These are phyloP conservation scores for Rugosomyces carneus DNA, from an alignment of 1,284 basidiomycete genomes.

Conservation along the genomic window DNA sequence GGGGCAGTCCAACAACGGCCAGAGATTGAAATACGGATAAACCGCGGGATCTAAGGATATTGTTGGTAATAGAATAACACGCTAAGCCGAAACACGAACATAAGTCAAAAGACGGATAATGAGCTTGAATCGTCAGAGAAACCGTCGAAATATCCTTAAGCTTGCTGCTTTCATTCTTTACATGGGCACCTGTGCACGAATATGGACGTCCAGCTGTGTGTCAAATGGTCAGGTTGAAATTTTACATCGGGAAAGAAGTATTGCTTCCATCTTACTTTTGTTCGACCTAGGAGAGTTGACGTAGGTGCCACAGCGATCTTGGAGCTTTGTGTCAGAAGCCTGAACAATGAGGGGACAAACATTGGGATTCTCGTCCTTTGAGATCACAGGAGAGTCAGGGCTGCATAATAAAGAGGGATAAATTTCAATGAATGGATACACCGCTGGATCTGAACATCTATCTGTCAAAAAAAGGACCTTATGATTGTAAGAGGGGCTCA, in stretches of 20 bases:
- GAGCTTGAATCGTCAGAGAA: slow-evolving; percentile 4
- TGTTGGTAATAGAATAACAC: background rate
- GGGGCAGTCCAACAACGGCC: slow-evolving; percentile 9
- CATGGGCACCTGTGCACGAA: slow-evolving; percentile 21
- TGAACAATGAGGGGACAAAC: slow-evolving; percentile 5
- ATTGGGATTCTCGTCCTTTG: background rate
- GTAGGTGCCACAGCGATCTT: too few relatives aligned
- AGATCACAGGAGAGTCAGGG: background rate
- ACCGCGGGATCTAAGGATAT: slow-evolving; percentile 22
- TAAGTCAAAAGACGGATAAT: slow-evolving; percentile 27
- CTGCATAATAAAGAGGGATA: slow-evolving; percentile 13
- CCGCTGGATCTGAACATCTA: slow-evolving; percentile 14
- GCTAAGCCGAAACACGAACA: slow-evolving; percentile 14
- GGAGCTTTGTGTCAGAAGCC: background rate
- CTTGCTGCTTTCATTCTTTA: background rate
- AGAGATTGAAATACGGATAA: slow-evolving; percentile 36
- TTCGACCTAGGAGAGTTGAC: too few relatives aligned
- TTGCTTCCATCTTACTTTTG: too few relatives aligned
- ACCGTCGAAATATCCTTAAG: background rate
- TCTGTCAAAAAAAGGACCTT: background rate
- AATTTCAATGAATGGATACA: slow-evolving; percentile 20
- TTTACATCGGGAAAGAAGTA: too few relatives aligned
- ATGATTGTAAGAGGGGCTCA: background rate
- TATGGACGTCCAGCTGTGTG: slow-evolving; percentile 27
- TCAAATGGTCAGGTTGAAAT: slow-evolving; percentile 4